Percentiles rank a stretch among this genome's conserved stretches.
These are phyloP conservation scores for Fusarium sp. DNA, from an alignment of 2,329 filamentous ascomycete species.

Conservation along the genomic window DNA sequence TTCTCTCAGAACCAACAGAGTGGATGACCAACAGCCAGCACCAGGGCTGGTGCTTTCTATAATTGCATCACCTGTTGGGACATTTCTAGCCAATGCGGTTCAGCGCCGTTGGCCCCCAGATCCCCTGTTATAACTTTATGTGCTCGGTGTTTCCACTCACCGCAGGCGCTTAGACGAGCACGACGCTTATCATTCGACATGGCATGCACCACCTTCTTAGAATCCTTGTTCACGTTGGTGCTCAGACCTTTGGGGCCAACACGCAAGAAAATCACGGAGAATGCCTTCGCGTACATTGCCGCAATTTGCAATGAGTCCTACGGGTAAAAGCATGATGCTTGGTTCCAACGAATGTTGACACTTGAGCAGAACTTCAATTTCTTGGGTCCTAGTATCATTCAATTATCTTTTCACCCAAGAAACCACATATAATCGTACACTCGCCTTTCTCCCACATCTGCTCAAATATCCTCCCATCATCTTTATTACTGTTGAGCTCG, in stretches of 20 bases:
- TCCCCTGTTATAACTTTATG: not conserved
- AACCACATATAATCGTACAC: not conserved
- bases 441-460: rapidly evolving
- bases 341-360: rapidly evolving
- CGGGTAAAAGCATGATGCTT: rapidly evolving
- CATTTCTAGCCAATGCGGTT: not conserved
- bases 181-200: not conserved
- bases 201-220: not conserved
- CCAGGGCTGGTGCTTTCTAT: not conserved
- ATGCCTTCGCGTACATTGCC: not conserved
- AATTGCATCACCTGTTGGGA: not conserved
- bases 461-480: not conserved
- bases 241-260: not conserved
- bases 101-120: not conserved
- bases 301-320: not conserved
- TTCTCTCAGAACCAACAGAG: not conserved
- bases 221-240: not conserved
- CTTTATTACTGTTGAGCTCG: not conserved
- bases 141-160: not conserved
- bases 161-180: not conserved
- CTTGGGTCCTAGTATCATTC: rapidly evolving
- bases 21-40: not conserved
- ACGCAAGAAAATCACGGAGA: not conserved
- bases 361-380: not conserved
- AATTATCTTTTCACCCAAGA: rapidly evolving